Conservation (phyloP, 208 protist species). For the Willaertia magna region DNA sequence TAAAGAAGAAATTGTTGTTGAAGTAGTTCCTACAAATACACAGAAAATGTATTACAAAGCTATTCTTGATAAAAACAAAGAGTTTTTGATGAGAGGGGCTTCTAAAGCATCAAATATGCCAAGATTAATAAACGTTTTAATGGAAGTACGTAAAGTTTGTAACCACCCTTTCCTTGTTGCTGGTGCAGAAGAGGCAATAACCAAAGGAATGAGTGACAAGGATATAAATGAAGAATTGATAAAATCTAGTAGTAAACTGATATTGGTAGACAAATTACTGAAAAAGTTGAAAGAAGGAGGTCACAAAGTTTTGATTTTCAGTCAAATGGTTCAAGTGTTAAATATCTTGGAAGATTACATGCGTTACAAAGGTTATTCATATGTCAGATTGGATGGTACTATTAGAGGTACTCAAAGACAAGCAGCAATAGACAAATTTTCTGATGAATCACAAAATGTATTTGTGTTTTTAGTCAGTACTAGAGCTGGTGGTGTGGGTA, state of each 20-base stretch:
- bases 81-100: not conserved
- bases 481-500: constrained; percentile 92
- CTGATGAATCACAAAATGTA: constrained; percentile 58
- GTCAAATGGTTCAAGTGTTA: constrained; percentile 50
- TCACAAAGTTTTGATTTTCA: constrained; percentile 55
- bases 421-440: constrained; percentile 82
- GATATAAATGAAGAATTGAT: constrained; percentile 24
- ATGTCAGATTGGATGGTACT: constrained; percentile 33
- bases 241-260: constrained; percentile 22
- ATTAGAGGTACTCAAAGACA: constrained; percentile 66
- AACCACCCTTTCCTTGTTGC: constrained; percentile 58
- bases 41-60: constrained; percentile 64
- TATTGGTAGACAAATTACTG: constrained; percentile 54
- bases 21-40: constrained; percentile 48
- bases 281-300: constrained; percentile 35
- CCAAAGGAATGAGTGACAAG: constrained; percentile 1
- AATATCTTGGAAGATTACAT: constrained; percentile 58
- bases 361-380: not conserved
- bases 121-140: constrained; percentile 55
- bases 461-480: constrained; percentile 96
- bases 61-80: constrained; percentile 38
- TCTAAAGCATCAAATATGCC: constrained; percentile 16
- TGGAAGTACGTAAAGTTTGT: constrained; percentile 64
- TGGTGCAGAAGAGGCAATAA: constrained; percentile 27
- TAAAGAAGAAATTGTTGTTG: constrained; percentile 69